Evolutionary conservation across 2,329 filamentous ascomycete species (phyloP).

Genomic region (Fusarium denticulatum): DNA sequence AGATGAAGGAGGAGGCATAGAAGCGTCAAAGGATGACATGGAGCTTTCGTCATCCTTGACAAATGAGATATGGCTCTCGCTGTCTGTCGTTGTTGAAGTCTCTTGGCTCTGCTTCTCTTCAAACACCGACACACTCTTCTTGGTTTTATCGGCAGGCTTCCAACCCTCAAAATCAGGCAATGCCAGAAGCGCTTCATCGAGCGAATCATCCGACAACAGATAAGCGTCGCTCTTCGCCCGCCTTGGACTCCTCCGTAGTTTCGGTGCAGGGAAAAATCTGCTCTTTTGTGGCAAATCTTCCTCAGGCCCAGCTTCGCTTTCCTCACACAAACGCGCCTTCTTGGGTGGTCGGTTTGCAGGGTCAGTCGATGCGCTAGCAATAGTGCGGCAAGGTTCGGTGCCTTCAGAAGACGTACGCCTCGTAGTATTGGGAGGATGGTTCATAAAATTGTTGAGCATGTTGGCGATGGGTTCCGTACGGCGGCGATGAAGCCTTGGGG

Average conservation of each 20-base stretch:
- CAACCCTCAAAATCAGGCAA: constrained; percentile 64
- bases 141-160: constrained; percentile 50
- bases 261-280: constrained; percentile 61
- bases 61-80: constrained; percentile 38
- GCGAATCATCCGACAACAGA: constrained; percentile 65
- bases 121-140: constrained; percentile 56
- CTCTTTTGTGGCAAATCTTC: constrained; percentile 56
- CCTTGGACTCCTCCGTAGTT: constrained; percentile 40
- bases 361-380: constrained; percentile 34
- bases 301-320: constrained; percentile 53
- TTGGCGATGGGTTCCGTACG: constrained; percentile 63
- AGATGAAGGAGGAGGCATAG: constrained; percentile 46
- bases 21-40: constrained; percentile 35
- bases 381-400: constrained; percentile 14
- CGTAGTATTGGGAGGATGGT: constrained; percentile 27
- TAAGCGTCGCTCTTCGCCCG: constrained; percentile 53
- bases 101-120: constrained; percentile 51
- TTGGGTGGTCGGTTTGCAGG: constrained; percentile 59
- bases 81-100: constrained; percentile 27
- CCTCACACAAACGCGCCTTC: constrained; percentile 65
- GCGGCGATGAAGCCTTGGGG: constrained; percentile 57
- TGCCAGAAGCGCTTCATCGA: constrained; percentile 63
- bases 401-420: constrained; percentile 24
- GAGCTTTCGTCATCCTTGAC: constrained; percentile 34
- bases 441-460: constrained; percentile 49